Base-by-base conservation (phyloP, 1,284 basidiomycete genomes). In the Leccinum pachyderme region DNA sequence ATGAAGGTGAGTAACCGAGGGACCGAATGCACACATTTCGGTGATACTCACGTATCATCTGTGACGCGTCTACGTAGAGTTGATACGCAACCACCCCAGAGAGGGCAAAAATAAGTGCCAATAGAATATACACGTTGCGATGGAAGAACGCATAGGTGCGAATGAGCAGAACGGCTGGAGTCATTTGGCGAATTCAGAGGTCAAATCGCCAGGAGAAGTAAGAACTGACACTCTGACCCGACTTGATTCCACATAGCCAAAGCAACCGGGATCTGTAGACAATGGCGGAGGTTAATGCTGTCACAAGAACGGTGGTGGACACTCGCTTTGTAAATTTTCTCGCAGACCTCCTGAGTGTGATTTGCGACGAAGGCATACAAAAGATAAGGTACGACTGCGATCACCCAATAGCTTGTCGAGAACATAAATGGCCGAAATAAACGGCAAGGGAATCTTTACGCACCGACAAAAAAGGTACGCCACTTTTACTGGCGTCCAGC, bases 161-260 rank as follows among this genome's bases (percentile, higher is more conserved):
- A 58, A 91, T 90, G 59, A 91, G 77, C 47, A 91, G 80, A 52
- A 91, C 86, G 58, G 81, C 84, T 87, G 59, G 60, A 60, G 1
- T 48, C 5, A 59, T 50, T 67, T 64, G 55, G 60, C 45, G 24
- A 27, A 41, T 45, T 70, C 28, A 59, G 50, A 33, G 49, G 51
- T 15, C 27, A 33, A 39, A 45, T 53, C 11, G 24, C 9, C 13
- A 4, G 15, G 22, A 35, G 25, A 32, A 51, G 47, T n/a, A 58
- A 59, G 49, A 46, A 71, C 76, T 51, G 61, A 84, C 85, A 82
- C 75, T 91, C 86, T 45, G 88, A 87, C 45, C 85, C 83, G 52
- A 89, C 86, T 79, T 91, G 89, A 63, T 91, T 91, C 87, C 88
- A 91, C 82, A 89, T 86, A 28, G 87, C 87, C 49, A 90, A 77